Evolutionary conservation across 2,329 filamentous ascomycete genomes (phyloP), one percentile per base, ranked within the genome.

Genomic region (Venturia aucupariae): DNA sequence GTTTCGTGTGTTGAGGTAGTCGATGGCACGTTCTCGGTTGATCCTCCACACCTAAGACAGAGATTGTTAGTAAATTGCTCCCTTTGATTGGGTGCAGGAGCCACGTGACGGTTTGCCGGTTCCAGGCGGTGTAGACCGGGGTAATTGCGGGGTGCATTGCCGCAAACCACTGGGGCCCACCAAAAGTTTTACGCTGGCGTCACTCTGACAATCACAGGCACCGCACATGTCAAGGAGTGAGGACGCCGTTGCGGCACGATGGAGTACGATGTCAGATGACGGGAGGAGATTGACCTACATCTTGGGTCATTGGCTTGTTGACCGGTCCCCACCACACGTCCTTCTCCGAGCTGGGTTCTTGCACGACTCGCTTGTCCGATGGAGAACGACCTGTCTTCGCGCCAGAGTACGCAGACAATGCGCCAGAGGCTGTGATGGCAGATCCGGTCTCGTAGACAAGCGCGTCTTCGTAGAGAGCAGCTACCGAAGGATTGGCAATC

Each of bases 241-340:
- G 39, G 35, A 39, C 2, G 24, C 19, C n/a, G 32, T 60, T 11
- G 57, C 39, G 57, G 38, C 22, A n/a, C 30, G 59, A 44, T 41
- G 35, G 11, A 10, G n/a, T 2, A 41, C 6, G 32, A 55, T n/a
- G 17, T 32, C n/a, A 13, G 24, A 57, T 35, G 24, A 35, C 15
- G 24, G 22, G n/a, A 60, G 59, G 15, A 27, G 35, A 42, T 27
- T 17, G 65, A 81, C 90, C 86, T 88, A 97, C 94, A 78, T 97
- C 92, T 72, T 92, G 86, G 70, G 86, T 88, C 94, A 99, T 99
- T 75, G 93, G 90, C 86, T 97, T 97, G 85, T 99, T 99, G 71
- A 99, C 94, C 65, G 94, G 93, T 73, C 94, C 94, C 94, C 94
- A 97, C 94, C 94, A 99, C 74, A 99, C 85, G 67, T 99, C 86